phyloP scores from a whole-genome alignment of 805 yeast genomes.

The Yarrowia bubula region DNA sequence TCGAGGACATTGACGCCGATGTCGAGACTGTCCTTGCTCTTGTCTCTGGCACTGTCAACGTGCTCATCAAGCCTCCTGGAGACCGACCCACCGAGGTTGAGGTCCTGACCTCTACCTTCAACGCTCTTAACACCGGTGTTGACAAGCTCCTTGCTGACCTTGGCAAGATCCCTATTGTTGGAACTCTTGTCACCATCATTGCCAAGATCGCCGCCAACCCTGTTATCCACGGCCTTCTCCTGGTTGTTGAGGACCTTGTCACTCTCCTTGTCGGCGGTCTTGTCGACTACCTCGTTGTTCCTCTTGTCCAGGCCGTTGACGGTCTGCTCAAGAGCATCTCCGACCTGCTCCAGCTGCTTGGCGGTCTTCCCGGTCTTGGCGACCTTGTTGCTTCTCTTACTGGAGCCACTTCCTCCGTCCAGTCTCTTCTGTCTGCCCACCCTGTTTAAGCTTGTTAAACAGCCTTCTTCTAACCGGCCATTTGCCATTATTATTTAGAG shows the following conservation, averaged over 20 bases:
- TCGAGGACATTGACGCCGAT: constrained; percentile 5
- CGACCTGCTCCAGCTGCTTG: constrained; percentile 18
- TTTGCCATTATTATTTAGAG: too few species aligned
- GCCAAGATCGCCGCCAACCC: constrained; percentile 20
- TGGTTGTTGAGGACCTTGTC: constrained; percentile 10
- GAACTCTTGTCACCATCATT: not conserved
- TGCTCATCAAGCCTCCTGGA: constrained; percentile 26
- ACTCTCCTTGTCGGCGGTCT: constrained; percentile 21
- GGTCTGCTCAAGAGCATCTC: constrained; percentile 13
- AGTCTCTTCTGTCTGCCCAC: constrained; percentile 12
- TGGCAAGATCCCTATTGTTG: constrained; percentile 6
- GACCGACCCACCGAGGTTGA: constrained; percentile 9
- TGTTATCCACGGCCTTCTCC: constrained; percentile 16
- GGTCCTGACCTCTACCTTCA: constrained; percentile 4
- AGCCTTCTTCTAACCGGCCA: not conserved
- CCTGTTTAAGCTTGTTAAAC: not conserved
- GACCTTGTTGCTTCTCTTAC: constrained; percentile 39
- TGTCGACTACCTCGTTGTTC: constrained; percentile 22
- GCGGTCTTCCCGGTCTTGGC: constrained; percentile 4
- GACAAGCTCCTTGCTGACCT: constrained; percentile 22
- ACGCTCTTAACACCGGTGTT: constrained; percentile 12
- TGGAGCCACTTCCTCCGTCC: constrained; percentile 23
- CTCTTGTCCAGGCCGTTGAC: constrained; percentile 26
- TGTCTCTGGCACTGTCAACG: constrained; percentile 6
- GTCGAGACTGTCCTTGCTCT: constrained; percentile 14